Conservation (phyloP, 768 basidiomycete genomes). For the Pleurotus pulmonarius region DNA sequence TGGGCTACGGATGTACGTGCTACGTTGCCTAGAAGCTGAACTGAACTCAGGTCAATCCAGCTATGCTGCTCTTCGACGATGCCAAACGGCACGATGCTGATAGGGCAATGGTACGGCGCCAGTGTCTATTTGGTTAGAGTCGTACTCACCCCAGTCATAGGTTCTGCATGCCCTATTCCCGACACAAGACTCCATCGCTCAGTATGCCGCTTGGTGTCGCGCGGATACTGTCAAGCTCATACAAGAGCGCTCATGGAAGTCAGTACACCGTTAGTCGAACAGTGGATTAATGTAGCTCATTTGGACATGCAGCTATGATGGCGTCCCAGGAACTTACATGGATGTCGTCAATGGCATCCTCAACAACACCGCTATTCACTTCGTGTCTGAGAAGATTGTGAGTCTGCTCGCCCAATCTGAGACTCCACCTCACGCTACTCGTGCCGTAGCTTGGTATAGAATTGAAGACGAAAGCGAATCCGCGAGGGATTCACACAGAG, state of each 20-base stretch:
- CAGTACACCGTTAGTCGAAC: neutral
- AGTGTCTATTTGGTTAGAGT: neutral
- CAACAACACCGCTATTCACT: slow-evolving; percentile 38
- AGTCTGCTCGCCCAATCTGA: slow-evolving; percentile 6
- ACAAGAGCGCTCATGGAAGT: slow-evolving; percentile 18
- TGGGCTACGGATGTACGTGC: slow-evolving; percentile 30
- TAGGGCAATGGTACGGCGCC: slow-evolving; percentile 15
- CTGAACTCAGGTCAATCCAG: neutral
- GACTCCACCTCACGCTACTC: neutral
- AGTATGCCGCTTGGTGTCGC: slow-evolving; percentile 27
- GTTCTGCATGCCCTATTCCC: slow-evolving; percentile 33
- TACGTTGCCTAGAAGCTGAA: neutral
- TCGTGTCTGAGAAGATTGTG: slow-evolving; percentile 37
- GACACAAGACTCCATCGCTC: slow-evolving; percentile 21
- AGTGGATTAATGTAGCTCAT: neutral
- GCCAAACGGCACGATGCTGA: slow-evolving; percentile 28
- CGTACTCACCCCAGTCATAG: neutral
- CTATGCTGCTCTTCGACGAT: slow-evolving; percentile 36
- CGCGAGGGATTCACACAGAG: slow-evolving; percentile 39
- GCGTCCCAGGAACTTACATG: slow-evolving; percentile 30
- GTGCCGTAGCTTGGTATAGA: slow-evolving; percentile 35
- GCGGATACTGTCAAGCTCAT: slow-evolving; percentile 24
- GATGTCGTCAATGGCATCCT: slow-evolving; percentile 49
- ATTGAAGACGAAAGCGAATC: slow-evolving; percentile 42
- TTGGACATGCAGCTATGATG: slow-evolving; percentile 18